Base-by-base conservation (phyloP, 2,329 filamentous ascomycete genomes). In the Ophiostoma sp. region DNA sequence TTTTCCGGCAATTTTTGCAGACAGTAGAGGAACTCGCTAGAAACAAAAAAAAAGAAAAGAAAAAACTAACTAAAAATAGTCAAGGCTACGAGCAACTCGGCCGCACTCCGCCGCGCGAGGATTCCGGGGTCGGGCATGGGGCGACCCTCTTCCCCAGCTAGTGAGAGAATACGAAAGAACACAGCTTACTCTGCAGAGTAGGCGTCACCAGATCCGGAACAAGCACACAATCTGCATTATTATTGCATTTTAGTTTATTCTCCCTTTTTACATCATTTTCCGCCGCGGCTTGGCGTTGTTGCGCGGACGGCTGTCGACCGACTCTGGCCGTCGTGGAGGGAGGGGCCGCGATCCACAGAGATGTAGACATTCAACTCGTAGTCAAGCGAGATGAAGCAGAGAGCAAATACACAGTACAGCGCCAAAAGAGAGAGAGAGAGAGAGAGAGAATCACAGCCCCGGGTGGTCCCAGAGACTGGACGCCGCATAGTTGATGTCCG, bases 401-500 rank as follows among this genome's bases (percentile, higher is more conserved):
- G 36, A 39, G 20, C 3, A n/a, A 57, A 13, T 27, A 13, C 6
- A 27, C 3, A 57, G 17, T 48, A 48, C 39, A 15, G 2, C 39
- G 39, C 15, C 15, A 31, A 31, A 31, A 31, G 27, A 31, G 13
- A 39, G 10, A 20, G 7, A 4, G 17, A 20, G 7, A 1, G 10
- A n/a, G 13, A 44, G 17, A 8, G 4, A 41, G 17, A 15, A 23
- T 67, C 65, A 67, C 23, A 48, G 36, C 13, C 70, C 70, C 15
- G 72, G 68, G 17, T 68, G 67, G 41, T 71, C 70, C 74, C 73
- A 74, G 48, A 72, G 67, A 17, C 71, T 72, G 7, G 71, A 31
- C n/a, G 72, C 67, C 31, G 72, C 57, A 36, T 72, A 73, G 44
- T 72, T 69, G 68, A 75, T 72, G 44, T 74, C 71, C 23, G 71